Conservation (phyloP, 2,329 filamentous ascomycete genomes). For the Colletotrichum endophyticum region DNA sequence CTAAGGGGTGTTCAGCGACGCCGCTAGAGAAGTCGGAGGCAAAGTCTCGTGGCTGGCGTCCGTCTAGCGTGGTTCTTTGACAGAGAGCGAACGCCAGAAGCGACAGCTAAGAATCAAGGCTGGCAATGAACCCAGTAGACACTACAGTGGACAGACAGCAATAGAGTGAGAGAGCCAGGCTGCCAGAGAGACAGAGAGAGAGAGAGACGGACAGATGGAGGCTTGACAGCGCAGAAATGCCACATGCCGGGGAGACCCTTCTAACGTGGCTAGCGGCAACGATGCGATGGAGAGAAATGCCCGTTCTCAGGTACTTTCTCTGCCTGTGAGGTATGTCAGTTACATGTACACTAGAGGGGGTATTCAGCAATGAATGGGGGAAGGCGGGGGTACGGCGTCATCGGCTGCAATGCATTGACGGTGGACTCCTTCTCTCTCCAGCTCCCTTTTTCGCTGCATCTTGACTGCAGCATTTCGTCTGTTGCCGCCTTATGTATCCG, state of each 20-base stretch:
- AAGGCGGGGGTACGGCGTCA: conserved; percentile 2
- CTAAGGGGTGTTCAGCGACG: not conserved
- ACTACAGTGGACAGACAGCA: not conserved
- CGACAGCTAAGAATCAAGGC: not conserved
- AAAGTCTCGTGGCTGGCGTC: not conserved
- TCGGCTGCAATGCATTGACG: conserved; percentile 14
- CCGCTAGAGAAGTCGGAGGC: not conserved
- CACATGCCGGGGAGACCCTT: conserved; percentile 11
- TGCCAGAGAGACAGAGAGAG: not conserved
- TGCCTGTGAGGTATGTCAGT: not conserved
- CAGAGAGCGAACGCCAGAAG: not conserved
- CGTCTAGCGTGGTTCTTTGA: not conserved
- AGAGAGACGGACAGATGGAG: not conserved
- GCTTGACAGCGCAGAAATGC: conserved; percentile 8
- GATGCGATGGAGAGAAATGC: not conserved
- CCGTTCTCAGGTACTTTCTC: not conserved
- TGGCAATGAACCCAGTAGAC: not conserved
- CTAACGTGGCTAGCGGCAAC: conserved; percentile 11
- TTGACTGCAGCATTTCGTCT: not conserved
- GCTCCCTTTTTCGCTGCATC: not conserved
- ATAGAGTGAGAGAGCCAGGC: not conserved
- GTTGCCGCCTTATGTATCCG: not conserved
- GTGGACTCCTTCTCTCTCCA: not conserved
- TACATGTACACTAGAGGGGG: not conserved
- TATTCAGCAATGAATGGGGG: not conserved